Evolutionary conservation across 2,329 filamentous ascomycete genomes (phyloP).

Genomic region (Mollisia scopiformis): DNA sequence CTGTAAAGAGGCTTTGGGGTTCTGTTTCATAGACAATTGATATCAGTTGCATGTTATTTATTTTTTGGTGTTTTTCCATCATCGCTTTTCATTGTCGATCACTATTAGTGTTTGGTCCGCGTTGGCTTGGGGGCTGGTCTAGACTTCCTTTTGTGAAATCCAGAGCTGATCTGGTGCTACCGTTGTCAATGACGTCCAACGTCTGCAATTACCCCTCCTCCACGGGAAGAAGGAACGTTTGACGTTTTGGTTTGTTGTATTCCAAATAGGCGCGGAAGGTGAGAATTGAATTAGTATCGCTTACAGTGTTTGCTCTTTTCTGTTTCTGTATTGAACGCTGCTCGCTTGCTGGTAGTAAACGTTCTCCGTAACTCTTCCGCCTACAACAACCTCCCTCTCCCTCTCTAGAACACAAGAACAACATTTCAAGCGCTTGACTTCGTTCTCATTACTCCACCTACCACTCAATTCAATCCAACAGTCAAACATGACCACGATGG

Average conservation of each 20-base stretch:
- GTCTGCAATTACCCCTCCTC: too few species aligned
- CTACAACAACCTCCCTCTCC: background rate
- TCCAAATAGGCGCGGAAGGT: background rate
- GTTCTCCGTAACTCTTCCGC: too few species aligned
- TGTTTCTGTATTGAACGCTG: background rate
- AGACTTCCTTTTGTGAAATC: background rate
- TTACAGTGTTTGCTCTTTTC: background rate
- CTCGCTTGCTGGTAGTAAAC: background rate
- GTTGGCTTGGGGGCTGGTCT: background rate
- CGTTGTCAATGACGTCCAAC: background rate
- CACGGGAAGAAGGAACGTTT: background rate
- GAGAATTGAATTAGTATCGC: background rate
- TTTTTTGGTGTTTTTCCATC: background rate
- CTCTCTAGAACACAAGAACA: too few species aligned
- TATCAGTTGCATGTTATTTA: background rate
- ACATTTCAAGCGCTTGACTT: too few species aligned
- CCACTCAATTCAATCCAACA: too few species aligned
- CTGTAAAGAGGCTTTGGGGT: constrained; percentile 29
- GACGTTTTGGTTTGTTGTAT: background rate
- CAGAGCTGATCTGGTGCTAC: background rate
- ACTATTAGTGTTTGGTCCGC: background rate
- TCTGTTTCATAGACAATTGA: constrained; percentile 10
- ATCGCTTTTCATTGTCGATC: constrained; percentile 8
- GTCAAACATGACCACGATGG: constrained; percentile 1
- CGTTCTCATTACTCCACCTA: too few species aligned